Base-by-base conservation (phyloP, 768 basidiomycete species). In the Calocybe cyanea region DNA sequence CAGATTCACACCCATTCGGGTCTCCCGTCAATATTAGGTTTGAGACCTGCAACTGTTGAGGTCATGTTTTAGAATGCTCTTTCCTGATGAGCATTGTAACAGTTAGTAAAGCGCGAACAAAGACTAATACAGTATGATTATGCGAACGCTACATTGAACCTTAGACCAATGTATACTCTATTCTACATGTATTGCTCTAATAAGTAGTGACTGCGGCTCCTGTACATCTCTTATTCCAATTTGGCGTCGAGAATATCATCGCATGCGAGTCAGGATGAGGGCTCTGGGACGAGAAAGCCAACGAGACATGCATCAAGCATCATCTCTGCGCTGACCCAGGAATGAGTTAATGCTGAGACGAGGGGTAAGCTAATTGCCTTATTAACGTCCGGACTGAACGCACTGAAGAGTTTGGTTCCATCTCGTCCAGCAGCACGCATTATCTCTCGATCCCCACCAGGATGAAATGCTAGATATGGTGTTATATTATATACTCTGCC, bases 401-500 rank as follows among this genome's bases (percentile, higher is more conserved):
- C 62, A 95, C 95, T 85, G 57, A 99, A 98, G 9, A 99, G 73
- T 59, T 90, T 87, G 0, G 93, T 92, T 10, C 95, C 96, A 58
- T 99, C 96, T 45, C 92, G 74, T 0, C 96, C 96, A 7, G 94
- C 96, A 17, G 87, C 87, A 15, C 95, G 79, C 91, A 99, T 87
- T 35, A 99, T 71, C 61, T 98, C 92, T 53, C 83, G 85, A 69
- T 87, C 92, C 11, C 95, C 95, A 5, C 95, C 95, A 1, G 95
- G 95, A 64, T 98, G 95, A 57, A 84, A 99, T 2, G 83, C 69
- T 5, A 96, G 66, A 65, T 96, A 99, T 0, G 88, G 80, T 2
- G 92, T 93, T 41, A 99, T 89, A 60, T 97, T 97, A 68, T 99
- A 99, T 14, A 99, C 93, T 61, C 89, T 93, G 44, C 92, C 93